Conservation (phyloP, 2,329 filamentous ascomycete genomes). For the Neofusicoccum parvum region DNA sequence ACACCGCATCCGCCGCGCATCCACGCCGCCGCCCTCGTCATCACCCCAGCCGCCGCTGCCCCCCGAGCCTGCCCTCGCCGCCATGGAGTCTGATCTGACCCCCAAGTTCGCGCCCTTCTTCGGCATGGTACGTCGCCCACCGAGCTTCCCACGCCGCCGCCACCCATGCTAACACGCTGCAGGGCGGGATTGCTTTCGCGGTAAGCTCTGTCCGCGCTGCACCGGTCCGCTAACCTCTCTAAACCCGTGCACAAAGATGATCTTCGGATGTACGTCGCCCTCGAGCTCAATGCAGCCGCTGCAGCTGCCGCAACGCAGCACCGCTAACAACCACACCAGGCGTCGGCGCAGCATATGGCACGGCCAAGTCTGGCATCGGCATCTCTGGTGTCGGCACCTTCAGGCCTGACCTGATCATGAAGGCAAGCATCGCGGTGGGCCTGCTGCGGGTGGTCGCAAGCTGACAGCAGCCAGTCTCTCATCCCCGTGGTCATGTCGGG, state of each 20-base stretch:
- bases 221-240: slow-evolving; percentile 25
- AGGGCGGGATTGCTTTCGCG: slow-evolving; percentile 77
- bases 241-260: slow-evolving; percentile 56
- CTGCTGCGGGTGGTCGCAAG: background rate
- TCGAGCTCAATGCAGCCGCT: background rate
- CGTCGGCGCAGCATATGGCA: slow-evolving; percentile 80
- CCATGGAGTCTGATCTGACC: slow-evolving; percentile 55
- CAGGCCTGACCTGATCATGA: slow-evolving; percentile 87
- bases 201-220: slow-evolving; percentile 38
- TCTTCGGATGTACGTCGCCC: slow-evolving; percentile 71
- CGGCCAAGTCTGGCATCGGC: slow-evolving; percentile 84
- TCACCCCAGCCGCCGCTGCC: background rate
- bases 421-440: slow-evolving; percentile 55
- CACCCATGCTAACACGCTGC: slow-evolving; percentile 37
- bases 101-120: slow-evolving; percentile 87
- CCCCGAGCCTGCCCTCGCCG: background rate
- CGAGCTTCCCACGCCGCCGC: background rate
- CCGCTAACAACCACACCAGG: slow-evolving; percentile 47
- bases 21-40: background rate
- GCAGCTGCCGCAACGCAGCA: background rate
- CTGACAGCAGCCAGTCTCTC: slow-evolving; percentile 60
- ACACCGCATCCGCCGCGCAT: slow-evolving; percentile 1
- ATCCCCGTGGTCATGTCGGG: slow-evolving; percentile 97
- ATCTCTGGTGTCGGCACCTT: slow-evolving; percentile 85
- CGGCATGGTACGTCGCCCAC: slow-evolving; percentile 70